Evolutionary conservation across 2,329 filamentous ascomycete species (phyloP).

Genomic region (Pyrenochaeta sp.): DNA sequence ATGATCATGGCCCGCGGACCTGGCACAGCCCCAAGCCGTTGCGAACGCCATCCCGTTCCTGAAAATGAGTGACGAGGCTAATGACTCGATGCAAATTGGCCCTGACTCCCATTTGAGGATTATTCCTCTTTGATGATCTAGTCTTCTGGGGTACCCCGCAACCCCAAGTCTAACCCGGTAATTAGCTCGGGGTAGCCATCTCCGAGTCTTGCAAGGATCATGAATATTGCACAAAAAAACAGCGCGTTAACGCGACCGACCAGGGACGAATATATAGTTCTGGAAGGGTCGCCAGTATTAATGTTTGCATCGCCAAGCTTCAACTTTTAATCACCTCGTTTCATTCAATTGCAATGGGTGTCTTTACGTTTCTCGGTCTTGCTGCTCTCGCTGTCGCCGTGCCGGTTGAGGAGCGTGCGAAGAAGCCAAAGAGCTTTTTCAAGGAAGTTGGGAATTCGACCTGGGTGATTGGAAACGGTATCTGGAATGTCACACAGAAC

Average conservation of each 20-base stretch:
- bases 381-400: constrained; percentile 25
- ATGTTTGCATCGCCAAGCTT: background rate
- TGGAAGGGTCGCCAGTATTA: background rate
- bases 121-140: constrained; percentile 20
- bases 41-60: constrained; percentile 23
- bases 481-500: constrained; percentile 55
- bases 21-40: constrained; percentile 2
- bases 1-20: background rate
- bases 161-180: background rate
- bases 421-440: constrained; percentile 43
- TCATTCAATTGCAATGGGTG: constrained; percentile 17
- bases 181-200: constrained; percentile 22
- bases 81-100: constrained; percentile 8
- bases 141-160: constrained; percentile 13
- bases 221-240: constrained; percentile 10
- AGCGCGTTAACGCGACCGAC: background rate
- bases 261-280: background rate
- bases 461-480: constrained; percentile 51
- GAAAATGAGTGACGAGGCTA: background rate
- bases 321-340: background rate
- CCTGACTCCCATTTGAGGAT: constrained; percentile 34
- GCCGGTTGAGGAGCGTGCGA: constrained; percentile 28
- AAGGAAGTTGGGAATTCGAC: constrained; percentile 43
- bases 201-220: constrained; percentile 15
- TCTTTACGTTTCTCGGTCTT: constrained; percentile 24